Conservation (phyloP, 805 yeast genomes). For the Diddensiella caesifluorescens region DNA sequence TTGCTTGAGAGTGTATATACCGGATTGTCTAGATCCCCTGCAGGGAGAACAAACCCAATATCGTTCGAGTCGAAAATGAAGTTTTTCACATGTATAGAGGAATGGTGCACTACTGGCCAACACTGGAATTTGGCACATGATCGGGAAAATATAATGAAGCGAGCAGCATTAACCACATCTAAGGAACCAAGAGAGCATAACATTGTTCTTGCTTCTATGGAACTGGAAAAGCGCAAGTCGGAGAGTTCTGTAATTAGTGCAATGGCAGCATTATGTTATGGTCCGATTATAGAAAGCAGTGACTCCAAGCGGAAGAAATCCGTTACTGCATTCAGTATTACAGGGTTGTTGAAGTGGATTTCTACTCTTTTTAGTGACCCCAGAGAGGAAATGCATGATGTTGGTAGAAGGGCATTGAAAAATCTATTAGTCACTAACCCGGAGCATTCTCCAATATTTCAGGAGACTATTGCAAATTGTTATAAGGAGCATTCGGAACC, state of each 20-base stretch:
- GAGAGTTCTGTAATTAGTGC: constrained; percentile 71
- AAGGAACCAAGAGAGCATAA: constrained; percentile 33
- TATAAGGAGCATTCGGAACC: constrained; percentile 41
- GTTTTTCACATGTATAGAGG: constrained; percentile 75
- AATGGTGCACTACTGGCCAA: constrained; percentile 93
- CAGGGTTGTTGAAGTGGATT: constrained; percentile 73
- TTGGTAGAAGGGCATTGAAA: constrained; percentile 67
- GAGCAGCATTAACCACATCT: constrained; percentile 35
- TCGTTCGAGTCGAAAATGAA: constrained; percentile 82
- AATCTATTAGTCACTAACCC: constrained; percentile 61
- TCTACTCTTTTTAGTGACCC: constrained; percentile 56
- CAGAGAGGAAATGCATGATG: constrained; percentile 50
- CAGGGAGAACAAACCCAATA: constrained; percentile 50
- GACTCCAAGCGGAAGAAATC: constrained; percentile 36
- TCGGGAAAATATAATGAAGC: constrained; percentile 57
- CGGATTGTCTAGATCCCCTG: constrained; percentile 26
- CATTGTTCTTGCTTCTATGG: constrained; percentile 62
- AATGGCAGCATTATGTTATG: constrained; percentile 76
- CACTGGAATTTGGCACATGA: constrained; percentile 54
- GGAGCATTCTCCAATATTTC: constrained; percentile 44
- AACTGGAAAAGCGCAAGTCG: constrained; percentile 66
- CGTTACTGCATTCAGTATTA: constrained; percentile 61
- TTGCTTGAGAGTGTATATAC: constrained; percentile 66
- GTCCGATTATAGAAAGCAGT: constrained; percentile 49
- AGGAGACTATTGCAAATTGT: constrained; percentile 66